phyloP scores from a whole-genome alignment of 1,284 basidiomycete genomes.

The Cutaneotrichosporon sp. region DNA sequence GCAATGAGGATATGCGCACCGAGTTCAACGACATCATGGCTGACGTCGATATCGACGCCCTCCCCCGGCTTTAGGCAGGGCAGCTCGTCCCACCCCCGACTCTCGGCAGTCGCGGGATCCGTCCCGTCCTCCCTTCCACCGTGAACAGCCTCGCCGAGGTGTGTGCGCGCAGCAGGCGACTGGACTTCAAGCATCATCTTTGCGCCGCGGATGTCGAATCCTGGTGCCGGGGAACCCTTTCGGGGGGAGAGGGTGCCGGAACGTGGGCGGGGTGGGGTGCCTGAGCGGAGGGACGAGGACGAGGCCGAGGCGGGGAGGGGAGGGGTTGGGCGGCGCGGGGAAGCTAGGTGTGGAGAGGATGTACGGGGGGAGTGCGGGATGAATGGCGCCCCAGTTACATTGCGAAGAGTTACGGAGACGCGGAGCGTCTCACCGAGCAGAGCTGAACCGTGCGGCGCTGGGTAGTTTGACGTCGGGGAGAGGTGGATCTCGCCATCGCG shows the following conservation, averaged over 20 bases:
- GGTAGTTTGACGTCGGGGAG: slow-evolving; percentile 44
- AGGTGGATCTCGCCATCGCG: slow-evolving; percentile 27
- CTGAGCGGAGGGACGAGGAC: background rate
- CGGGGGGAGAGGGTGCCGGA: background rate
- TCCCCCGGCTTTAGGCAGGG: slow-evolving; percentile 32
- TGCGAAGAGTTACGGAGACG: slow-evolving; percentile 33
- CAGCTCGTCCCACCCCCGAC: slow-evolving; percentile 22
- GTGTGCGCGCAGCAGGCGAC: slow-evolving; percentile 34
- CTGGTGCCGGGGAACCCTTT: background rate
- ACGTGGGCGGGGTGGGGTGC: background rate
- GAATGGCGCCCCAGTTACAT: slow-evolving; percentile 20
- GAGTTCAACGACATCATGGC: slow-evolving; percentile 47
- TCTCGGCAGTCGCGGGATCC: slow-evolving; percentile 19
- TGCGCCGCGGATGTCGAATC: slow-evolving; percentile 34
- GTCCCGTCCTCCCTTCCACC: slow-evolving; percentile 16
- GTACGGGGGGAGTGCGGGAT: no score
- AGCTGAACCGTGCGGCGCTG: slow-evolving; percentile 38
- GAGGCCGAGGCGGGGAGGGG: background rate
- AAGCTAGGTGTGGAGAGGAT: background rate
- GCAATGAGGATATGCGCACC: slow-evolving; percentile 46
- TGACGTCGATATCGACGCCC: slow-evolving; percentile 33
- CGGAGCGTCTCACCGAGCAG: slow-evolving; percentile 41
- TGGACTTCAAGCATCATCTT: slow-evolving; percentile 51
- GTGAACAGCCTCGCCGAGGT: slow-evolving; percentile 47
- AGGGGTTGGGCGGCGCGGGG: background rate